These are phyloP conservation scores for Colletotrichum scovillei DNA, from an alignment of 2,329 filamentous ascomycete genomes.

Conservation along the genomic window DNA sequence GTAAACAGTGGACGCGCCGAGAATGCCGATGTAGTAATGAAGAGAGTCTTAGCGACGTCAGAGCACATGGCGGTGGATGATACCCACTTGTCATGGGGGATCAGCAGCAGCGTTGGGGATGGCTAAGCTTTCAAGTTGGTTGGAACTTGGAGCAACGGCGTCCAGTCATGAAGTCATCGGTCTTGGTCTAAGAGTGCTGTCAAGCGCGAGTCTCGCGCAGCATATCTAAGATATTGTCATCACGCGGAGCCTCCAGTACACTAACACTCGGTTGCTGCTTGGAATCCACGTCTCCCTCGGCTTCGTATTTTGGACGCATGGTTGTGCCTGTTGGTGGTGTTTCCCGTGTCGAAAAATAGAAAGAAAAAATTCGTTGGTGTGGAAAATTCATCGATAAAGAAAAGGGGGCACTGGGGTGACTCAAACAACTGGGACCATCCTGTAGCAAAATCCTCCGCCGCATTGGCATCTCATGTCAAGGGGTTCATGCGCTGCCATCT, in stretches of 20 bases:
- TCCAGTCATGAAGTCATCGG: neutral
- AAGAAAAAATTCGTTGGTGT: neutral
- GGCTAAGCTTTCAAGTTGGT: neutral
- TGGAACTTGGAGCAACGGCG: neutral
- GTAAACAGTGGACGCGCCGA: neutral
- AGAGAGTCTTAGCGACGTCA: neutral
- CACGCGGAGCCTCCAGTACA: neutral
- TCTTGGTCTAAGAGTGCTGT: neutral
- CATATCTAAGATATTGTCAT: neutral
- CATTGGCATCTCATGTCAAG: constrained; percentile 21
- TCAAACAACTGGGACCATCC: constrained; percentile 2
- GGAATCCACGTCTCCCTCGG: neutral
- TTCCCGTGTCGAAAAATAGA: neutral
- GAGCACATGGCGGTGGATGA: neutral
- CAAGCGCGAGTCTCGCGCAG: neutral
- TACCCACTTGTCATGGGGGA: neutral
- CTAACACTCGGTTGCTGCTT: neutral
- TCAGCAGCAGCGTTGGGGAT: neutral
- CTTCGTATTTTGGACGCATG: neutral
- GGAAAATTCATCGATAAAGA: neutral
- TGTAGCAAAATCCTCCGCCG: neutral
- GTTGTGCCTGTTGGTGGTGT: neutral
- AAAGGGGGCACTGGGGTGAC: neutral
- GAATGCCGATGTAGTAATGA: neutral
- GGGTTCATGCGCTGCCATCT: constrained; percentile 19